phyloP scores from a whole-genome alignment of 805 yeast genomes.

The Metschnikowia gelsemii region DNA sequence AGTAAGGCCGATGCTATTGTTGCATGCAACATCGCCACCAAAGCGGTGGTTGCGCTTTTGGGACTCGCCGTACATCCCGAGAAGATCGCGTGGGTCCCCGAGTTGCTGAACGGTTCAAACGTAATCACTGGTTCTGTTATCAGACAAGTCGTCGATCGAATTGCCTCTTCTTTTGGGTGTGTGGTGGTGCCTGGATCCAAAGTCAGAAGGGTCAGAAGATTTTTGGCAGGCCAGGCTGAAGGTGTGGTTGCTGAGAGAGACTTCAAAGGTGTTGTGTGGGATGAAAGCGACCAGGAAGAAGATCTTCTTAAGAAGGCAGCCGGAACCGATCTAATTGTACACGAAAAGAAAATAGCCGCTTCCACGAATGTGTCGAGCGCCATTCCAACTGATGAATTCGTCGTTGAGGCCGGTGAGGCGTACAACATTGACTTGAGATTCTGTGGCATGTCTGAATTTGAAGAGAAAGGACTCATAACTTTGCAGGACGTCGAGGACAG shows the following conservation, averaged over 20 bases:
- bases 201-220: slow-evolving; percentile 87
- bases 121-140: slow-evolving; percentile 66
- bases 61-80: slow-evolving; percentile 76
- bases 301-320: slow-evolving; percentile 42
- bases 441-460: slow-evolving; percentile 59
- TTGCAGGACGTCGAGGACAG: slow-evolving; percentile 65
- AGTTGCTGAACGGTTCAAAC: slow-evolving; percentile 21
- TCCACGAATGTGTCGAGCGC: slow-evolving; percentile 46
- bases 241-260: slow-evolving; percentile 89
- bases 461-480: slow-evolving; percentile 66
- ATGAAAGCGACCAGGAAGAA: slow-evolving; percentile 76
- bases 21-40: slow-evolving; percentile 87
- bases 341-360: slow-evolving; percentile 13
- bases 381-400: slow-evolving; percentile 73
- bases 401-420: slow-evolving; percentile 77
- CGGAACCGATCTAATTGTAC: slow-evolving; percentile 19
- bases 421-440: slow-evolving; percentile 80
- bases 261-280: slow-evolving; percentile 89
- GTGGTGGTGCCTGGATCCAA: slow-evolving; percentile 88
- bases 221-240: slow-evolving; percentile 93
- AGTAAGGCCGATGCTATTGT: slow-evolving; percentile 83
- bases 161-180: slow-evolving; percentile 83
- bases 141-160: slow-evolving; percentile 74
- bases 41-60: slow-evolving; percentile 75
- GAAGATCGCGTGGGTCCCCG: slow-evolving; percentile 46